Conservation (phyloP, 441 rosid species). For the Gossypium davidsonii region DNA sequence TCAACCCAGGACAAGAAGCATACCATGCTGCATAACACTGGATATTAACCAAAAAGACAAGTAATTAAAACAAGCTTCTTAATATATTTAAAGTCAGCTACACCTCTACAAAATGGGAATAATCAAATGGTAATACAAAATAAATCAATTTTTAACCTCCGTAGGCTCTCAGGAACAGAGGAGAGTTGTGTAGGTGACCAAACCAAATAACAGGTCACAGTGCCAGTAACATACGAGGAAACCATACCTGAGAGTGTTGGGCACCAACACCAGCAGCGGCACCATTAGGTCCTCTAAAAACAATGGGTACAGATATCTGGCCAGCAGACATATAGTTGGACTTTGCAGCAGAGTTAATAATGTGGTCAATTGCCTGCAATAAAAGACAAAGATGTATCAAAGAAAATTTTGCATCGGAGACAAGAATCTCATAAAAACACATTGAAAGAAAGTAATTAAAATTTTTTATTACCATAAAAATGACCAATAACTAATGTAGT, state of each 20-base stretch:
- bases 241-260: slow-evolving; percentile 57
- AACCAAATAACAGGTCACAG: background rate
- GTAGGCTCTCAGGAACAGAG: background rate
- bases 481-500: background rate
- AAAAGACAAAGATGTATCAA: slow-evolving; percentile 30
- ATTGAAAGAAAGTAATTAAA: slow-evolving; percentile 1
- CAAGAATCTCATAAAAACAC: background rate
- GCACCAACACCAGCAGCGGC: slow-evolving; percentile 91
- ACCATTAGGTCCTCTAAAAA: slow-evolving; percentile 82
- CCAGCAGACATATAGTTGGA: slow-evolving; percentile 76
- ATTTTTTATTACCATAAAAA: background rate
- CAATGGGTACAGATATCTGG: slow-evolving; percentile 58
- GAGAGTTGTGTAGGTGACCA: background rate
- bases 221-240: background rate
- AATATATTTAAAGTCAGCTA: background rate
- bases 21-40: slow-evolving; percentile 80
- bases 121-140: background rate
- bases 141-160: background rate
- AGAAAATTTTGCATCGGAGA: background rate
- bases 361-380: slow-evolving; percentile 74
- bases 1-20: slow-evolving; percentile 63
- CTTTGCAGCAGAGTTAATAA: slow-evolving; percentile 77
- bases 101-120: background rate
- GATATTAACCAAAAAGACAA: slow-evolving; percentile 11
- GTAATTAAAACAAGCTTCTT: background rate